Conservation (phyloP, 2,329 filamentous ascomycete genomes). For the Phialophora tarda region DNA sequence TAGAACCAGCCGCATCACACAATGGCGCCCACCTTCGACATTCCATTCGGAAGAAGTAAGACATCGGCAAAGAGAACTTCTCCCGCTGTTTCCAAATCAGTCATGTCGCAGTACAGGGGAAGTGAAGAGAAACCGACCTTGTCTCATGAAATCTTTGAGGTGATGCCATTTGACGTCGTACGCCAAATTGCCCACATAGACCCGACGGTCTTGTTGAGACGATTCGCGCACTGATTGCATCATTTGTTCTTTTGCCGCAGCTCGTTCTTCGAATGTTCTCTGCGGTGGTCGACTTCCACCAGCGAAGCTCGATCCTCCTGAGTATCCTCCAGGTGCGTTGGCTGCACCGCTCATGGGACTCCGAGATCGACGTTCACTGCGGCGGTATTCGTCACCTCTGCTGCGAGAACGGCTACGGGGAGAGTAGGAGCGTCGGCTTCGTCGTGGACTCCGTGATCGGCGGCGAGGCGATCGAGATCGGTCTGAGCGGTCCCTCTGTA, state of each 20-base stretch:
- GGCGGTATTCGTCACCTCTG: conserved; percentile 74
- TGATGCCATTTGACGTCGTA: conserved; percentile 99
- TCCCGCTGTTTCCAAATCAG: conserved; percentile 72
- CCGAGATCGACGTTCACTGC: conserved; percentile 75
- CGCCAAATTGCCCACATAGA: conserved; percentile 98
- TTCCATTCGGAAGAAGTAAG: conserved; percentile 99
- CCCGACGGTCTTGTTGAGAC: conserved; percentile 97
- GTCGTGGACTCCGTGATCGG: conserved; percentile 81
- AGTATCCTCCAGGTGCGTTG: conserved; percentile 72
- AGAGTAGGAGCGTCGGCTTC: conserved; percentile 77
- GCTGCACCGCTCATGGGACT: conserved; percentile 78
- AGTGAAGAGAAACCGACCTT: conserved; percentile 65
- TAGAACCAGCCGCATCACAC: conserved; percentile 86
- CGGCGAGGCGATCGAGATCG: conserved; percentile 69
- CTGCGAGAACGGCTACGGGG: conserved; percentile 79
- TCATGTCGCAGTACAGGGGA: conserved; percentile 29
- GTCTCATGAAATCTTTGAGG: conserved; percentile 99
- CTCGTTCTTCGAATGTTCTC: conserved; percentile 83
- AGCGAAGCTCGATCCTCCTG: conserved; percentile 57
- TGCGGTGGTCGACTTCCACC: conserved; percentile 65
- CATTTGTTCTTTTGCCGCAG: conserved; percentile 87
- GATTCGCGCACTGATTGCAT: conserved; percentile 92
- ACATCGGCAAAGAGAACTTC: conserved; percentile 99
- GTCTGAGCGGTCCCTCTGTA: conserved; percentile 82
- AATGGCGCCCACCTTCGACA: conserved; percentile 99